phyloP scores from a whole-genome alignment of 345 rosid genomes.

The Syzygium aqueum region DNA sequence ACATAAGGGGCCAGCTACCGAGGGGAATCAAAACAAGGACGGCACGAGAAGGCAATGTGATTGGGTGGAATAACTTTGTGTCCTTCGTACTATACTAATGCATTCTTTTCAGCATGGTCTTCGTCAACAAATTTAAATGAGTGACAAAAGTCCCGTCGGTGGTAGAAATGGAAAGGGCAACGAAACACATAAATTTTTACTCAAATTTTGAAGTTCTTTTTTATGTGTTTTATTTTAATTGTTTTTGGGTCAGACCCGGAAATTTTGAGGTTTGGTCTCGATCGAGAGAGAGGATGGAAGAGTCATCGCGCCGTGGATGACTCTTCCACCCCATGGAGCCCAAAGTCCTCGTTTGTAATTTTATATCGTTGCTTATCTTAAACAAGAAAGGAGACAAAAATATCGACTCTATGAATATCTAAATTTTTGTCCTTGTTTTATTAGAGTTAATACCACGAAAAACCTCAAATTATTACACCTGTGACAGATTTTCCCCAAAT shows the following conservation, averaged over 20 bases:
- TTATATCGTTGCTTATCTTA: not conserved
- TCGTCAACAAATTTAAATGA: not conserved
- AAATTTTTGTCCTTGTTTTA: not conserved
- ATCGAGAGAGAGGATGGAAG: not conserved
- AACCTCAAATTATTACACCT: too few species aligned
- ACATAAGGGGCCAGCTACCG: not conserved
- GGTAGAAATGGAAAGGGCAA: not conserved
- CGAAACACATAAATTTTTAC: not conserved
- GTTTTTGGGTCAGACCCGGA: accelerated
- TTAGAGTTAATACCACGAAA: too few species aligned
- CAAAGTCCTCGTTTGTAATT: too few species aligned
- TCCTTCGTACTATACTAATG: not conserved
- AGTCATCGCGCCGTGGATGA: too few species aligned
- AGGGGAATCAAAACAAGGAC: not conserved
- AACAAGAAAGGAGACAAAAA: not conserved
- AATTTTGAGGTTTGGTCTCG: not conserved
- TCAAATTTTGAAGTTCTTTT: not conserved
- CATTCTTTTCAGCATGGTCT: not conserved
- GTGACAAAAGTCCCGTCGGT: too few species aligned
- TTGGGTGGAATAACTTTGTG: not conserved
- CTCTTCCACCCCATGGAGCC: too few species aligned
- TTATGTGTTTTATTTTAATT: not conserved
- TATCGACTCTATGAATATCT: not conserved
- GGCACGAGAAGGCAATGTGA: not conserved
- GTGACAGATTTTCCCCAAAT: too few species aligned